These are phyloP conservation scores for Chlorella sp. DNA, from an alignment of 139 green algal genomes.

Conservation along the genomic window DNA sequence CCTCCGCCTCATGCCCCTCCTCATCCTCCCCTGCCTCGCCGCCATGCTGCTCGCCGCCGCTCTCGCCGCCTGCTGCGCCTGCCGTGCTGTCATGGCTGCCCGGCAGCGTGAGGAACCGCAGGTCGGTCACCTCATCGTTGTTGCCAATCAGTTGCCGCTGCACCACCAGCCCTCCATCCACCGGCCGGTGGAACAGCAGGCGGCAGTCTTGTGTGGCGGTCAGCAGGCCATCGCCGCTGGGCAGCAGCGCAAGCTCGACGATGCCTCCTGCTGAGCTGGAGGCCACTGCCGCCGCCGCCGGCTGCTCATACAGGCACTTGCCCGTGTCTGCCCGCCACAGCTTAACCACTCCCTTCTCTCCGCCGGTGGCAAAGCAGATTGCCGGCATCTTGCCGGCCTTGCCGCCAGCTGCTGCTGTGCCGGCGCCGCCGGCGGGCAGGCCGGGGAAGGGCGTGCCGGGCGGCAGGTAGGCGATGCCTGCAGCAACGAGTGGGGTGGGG, in stretches of 20 bases:
- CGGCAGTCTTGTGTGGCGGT: constrained; percentile 82
- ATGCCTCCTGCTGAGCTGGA: constrained; percentile 59
- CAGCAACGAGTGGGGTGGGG: too few species aligned
- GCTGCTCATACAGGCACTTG: constrained; percentile 65
- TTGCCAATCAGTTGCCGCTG: constrained; percentile 90
- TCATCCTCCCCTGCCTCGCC: background rate
- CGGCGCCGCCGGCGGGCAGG: constrained; percentile 29
- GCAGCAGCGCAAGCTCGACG: constrained; percentile 67
- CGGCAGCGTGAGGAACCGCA: constrained; percentile 73
- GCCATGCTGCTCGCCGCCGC: background rate
- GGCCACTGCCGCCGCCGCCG: constrained; percentile 22
- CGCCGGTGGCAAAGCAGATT: constrained; percentile 84
- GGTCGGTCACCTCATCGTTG: constrained; percentile 93
- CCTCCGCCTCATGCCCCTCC: background rate
- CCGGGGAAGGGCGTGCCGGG: constrained; percentile 52
- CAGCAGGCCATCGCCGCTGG: constrained; percentile 61
- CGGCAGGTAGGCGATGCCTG: constrained; percentile 53
- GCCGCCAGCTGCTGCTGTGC: background rate
- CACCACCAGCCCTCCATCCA: constrained; percentile 36
- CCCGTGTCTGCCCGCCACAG: constrained; percentile 82
- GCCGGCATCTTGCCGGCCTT: background rate
- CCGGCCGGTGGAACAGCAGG: constrained; percentile 66
- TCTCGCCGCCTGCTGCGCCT: background rate
- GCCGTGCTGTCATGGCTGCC: background rate
- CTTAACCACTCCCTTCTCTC: constrained; percentile 78